Evolutionary conservation across 2,329 filamentous ascomycete genomes (phyloP).

Genomic region (Penicillium hesseltinei): DNA sequence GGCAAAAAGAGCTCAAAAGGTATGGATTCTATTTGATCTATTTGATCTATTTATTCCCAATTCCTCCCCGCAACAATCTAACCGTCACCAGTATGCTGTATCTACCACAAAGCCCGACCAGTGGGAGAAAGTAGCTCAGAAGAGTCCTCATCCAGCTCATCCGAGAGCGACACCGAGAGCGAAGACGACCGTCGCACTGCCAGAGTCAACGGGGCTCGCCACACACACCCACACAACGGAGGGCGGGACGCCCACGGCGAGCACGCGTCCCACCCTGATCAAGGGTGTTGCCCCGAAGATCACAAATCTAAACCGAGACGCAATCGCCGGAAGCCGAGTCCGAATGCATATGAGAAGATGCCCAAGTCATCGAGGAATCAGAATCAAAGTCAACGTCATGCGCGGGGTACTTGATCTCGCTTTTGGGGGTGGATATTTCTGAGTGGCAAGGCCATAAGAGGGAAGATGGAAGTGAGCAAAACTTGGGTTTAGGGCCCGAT

Average conservation of each 20-base stretch:
- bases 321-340: slow-evolving; percentile 39
- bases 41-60: no score
- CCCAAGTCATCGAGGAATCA: slow-evolving; percentile 32
- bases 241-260: slow-evolving; percentile 19
- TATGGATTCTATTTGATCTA: slow-evolving; percentile 38
- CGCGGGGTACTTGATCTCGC: slow-evolving; percentile 12
- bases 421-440: not conserved
- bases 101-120: slow-evolving; percentile 83
- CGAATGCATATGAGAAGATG: slow-evolving; percentile 50
- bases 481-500: not conserved
- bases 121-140: slow-evolving; percentile 74
- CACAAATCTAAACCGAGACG: slow-evolving; percentile 18
- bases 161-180: slow-evolving; percentile 49
- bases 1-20: slow-evolving; percentile 94
- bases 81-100: slow-evolving; percentile 80
- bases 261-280: slow-evolving; percentile 19
- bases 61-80: not conserved
- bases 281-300: slow-evolving; percentile 19
- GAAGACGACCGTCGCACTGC: slow-evolving; percentile 27
- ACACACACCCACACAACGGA: slow-evolving; percentile 20
- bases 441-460: not conserved
- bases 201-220: slow-evolving; percentile 3
- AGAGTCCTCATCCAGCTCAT: slow-evolving; percentile 53
- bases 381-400: slow-evolving; percentile 9
- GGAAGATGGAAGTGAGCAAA: no score